Percentiles rank a stretch among this genome's conserved stretches.
These are phyloP conservation scores for Hapsidospora chrysogenum DNA, from an alignment of 495 filamentous ascomycete genomes.

Conservation along the genomic window DNA sequence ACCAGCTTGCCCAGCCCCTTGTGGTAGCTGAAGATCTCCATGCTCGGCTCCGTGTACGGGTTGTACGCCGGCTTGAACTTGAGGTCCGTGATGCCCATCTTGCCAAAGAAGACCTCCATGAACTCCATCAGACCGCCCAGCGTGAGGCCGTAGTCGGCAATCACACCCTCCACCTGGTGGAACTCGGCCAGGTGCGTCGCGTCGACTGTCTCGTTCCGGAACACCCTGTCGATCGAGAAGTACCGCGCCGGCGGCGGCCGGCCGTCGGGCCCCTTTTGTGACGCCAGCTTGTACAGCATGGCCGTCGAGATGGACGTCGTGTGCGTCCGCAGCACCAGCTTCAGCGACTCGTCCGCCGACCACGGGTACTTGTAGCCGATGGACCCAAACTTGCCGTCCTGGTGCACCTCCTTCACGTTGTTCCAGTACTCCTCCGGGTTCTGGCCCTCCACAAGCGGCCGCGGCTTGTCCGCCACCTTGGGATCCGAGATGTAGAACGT, in stretches of 20 bases:
- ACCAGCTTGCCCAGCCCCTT: constrained; percentile 59
- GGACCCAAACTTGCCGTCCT: constrained; percentile 75
- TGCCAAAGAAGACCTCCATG: constrained; percentile 89
- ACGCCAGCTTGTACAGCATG: constrained; percentile 78
- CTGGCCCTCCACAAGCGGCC: constrained; percentile 37
- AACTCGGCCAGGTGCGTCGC: constrained; percentile 95
- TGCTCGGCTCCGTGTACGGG: constrained; percentile 91
- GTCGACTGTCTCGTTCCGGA: constrained; percentile 84
- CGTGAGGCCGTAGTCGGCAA: constrained; percentile 84
- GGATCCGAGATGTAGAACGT: constrained; percentile 97
- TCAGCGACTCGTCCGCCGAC: constrained; percentile 69
- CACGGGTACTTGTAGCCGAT: constrained; percentile 93
- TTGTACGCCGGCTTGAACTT: constrained; percentile 98
- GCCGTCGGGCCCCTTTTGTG: constrained; percentile 34
- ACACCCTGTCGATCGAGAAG: constrained; percentile 96
- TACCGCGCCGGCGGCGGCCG: constrained; percentile 58
- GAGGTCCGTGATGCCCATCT: constrained; percentile 81
- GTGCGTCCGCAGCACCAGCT: constrained; percentile 87
- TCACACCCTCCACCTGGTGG: constrained; percentile 96
- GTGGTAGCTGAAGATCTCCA: constrained; percentile 94
- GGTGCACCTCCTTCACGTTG: constrained; percentile 68
- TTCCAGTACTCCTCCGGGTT: constrained; percentile 79
- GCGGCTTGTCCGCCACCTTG: constrained; percentile 53
- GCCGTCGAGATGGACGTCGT: constrained; percentile 81
- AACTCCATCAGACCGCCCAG: constrained; percentile 90